Evolutionary conservation across 495 filamentous ascomycete genomes (phyloP), one percentile per base, ranked within the genome.

Genomic region (Immersiella caudata): DNA sequence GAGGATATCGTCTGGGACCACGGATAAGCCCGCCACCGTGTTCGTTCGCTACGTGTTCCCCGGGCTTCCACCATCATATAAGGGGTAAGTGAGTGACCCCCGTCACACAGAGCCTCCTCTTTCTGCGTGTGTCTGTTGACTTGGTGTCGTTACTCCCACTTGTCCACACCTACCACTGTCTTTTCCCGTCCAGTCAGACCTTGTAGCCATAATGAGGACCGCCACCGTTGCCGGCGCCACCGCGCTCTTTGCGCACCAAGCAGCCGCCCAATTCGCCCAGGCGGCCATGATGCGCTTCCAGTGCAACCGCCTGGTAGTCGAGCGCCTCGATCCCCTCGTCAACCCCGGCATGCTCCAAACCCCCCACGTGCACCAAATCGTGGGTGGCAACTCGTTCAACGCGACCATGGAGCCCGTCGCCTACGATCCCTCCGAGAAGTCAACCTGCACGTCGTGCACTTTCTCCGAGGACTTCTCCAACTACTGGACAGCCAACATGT

Each of bases 401-500:
- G 81, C 88, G 54, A 79, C 72, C 36, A 89, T 91, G 85, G 78
- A 78, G 63, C 20, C 81, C 87, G 22, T 81, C 84, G 46, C 67
- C 71, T 26, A 87, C 89, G 0, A 46, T 46, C 40, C 40, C 5
- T 12, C 56, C 22, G 26, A 59, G 26, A 20, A 12, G 9, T 22
- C 56, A 29, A 82, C 79, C 12, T 93, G 90, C 74, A 88, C 87
- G 40, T 84, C 88, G 1, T 90, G 89, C 68, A 77, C 78, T 0
- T 82, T 89, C 33, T 86, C 83, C 57, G 75, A 84, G 64, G 91
- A 93, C 76, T 78, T 87, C 67, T 89, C 85, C 67, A 91, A 88
- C 75, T 93, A 93, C 79, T 93, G 91, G 91, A 85, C 86, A 11
- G 88, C 91, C 0, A 76, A 74, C 64, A 77, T 93, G 14, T 91